Evolutionary conservation across 306 rosid genomes (phyloP).

Genomic region (Sophora flavescens): DNA sequence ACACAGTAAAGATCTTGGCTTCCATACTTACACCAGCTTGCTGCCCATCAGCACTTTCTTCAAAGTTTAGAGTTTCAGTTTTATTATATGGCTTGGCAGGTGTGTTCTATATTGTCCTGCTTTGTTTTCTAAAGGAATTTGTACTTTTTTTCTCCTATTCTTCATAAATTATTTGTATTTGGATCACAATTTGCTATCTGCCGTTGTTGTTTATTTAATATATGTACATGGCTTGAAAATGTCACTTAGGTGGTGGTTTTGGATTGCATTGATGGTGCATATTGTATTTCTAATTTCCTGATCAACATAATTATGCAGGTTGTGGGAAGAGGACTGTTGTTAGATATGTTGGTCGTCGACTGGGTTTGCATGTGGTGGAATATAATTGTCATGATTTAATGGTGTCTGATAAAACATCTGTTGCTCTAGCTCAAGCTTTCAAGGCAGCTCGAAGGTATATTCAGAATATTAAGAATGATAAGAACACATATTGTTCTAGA

Average conservation of each 20-base stretch:
- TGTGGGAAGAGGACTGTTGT: conserved; percentile 93
- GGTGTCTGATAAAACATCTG: conserved; percentile 70
- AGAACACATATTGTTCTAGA: conserved; percentile 4
- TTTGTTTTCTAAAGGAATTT: not conserved
- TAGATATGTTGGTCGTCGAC: conserved; percentile 81
- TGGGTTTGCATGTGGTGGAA: conserved; percentile 96
- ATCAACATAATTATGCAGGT: conserved; percentile 63
- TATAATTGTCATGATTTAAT: conserved; percentile 82
- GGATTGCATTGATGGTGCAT: conserved; percentile 35
- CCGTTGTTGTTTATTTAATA: conserved; percentile 28
- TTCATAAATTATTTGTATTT: conserved; percentile 26
- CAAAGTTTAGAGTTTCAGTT: conserved; percentile 88
- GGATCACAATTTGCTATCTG: conserved; percentile 29
- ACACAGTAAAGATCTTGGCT: conserved; percentile 79
- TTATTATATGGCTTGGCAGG: conserved; percentile 87
- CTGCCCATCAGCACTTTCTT: conserved; percentile 86
- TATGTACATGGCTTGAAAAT: not conserved
- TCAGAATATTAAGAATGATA: conserved; percentile 25
- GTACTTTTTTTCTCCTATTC: conserved; percentile 20
- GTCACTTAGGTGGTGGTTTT: conserved; percentile 38
- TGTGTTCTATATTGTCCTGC: conserved; percentile 48
- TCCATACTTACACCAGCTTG: conserved; percentile 81
- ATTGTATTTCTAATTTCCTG: conserved; percentile 41
- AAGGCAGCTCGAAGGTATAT: conserved; percentile 76
- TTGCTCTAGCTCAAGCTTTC: conserved; percentile 87